phyloP scores from a whole-genome alignment of 495 filamentous ascomycete species.

The Lasiosphaeriaceae sp. region DNA sequence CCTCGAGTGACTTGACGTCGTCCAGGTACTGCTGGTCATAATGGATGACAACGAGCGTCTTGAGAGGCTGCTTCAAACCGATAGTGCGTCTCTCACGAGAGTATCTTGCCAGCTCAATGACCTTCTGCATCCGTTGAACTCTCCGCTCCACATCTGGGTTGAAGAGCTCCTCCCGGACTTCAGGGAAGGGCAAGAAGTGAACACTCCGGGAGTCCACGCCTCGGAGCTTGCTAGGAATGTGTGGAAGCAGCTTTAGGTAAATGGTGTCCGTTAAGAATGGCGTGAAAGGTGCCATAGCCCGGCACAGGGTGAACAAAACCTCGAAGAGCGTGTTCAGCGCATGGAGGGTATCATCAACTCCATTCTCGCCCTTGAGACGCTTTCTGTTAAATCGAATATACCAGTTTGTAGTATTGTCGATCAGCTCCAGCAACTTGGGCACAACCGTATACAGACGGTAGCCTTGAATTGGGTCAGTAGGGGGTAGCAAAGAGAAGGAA shows the following conservation, averaged over 20 bases:
- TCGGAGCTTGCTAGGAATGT: conserved; percentile 55
- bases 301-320: conserved; percentile 82
- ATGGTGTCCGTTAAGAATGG: conserved; percentile 95
- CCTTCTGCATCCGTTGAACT: conserved; percentile 87
- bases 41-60: conserved; percentile 87
- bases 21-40: conserved; percentile 79
- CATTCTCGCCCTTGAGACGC: conserved; percentile 90
- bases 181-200: conserved; percentile 89
- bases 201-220: conserved; percentile 74
- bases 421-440: conserved; percentile 77
- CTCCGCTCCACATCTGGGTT: conserved; percentile 80
- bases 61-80: conserved; percentile 84
- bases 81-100: conserved; percentile 82
- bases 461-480: conserved; percentile 32
- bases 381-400: conserved; percentile 99
- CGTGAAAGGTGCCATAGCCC: conserved; percentile 88
- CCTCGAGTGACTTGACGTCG: conserved; percentile 78
- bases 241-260: conserved; percentile 76
- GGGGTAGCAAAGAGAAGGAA: neutral
- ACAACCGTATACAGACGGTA: conserved; percentile 95
- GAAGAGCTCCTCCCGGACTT: conserved; percentile 82
- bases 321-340: conserved; percentile 97
- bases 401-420: conserved; percentile 98
- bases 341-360: conserved; percentile 74
- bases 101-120: conserved; percentile 84